phyloP scores from a whole-genome alignment of 148 eudicot species.

The Suaeda aralocaspica region DNA sequence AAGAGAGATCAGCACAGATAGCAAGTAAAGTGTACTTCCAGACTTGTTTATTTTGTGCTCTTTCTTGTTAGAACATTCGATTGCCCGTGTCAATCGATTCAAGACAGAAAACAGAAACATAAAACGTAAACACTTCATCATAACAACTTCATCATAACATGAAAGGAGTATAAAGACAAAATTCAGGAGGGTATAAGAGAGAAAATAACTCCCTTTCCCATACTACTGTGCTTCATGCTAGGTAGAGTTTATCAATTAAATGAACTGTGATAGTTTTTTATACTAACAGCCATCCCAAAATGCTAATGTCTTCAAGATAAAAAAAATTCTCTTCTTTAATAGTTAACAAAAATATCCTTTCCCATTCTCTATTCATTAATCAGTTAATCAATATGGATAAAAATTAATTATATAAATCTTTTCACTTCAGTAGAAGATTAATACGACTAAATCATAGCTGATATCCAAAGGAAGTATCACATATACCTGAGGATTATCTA shows the following conservation, averaged over 20 bases:
- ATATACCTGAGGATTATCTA: conserved; percentile 95
- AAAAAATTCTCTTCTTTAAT: neutral
- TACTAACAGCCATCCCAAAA: neutral
- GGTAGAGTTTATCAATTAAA: neutral
- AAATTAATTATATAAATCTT: neutral
- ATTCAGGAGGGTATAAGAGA: too few species aligned
- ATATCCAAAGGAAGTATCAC: neutral
- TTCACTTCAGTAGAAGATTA: neutral
- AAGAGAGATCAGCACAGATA: neutral
- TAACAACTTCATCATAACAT: too few species aligned
- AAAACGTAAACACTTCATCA: neutral
- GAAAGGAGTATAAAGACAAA: neutral
- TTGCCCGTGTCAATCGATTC: neutral
- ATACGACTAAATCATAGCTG: neutral
- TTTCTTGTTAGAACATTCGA: neutral
- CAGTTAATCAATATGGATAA: neutral
- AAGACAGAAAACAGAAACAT: neutral
- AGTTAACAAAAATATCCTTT: neutral
- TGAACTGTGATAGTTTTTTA: neutral
- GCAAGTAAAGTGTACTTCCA: neutral
- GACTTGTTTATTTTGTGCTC: neutral
- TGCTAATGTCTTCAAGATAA: neutral
- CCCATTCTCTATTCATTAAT: neutral
- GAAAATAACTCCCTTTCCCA: neutral
- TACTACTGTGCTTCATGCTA: too few species aligned